phyloP scores from a whole-genome alignment of 305 asterid species.

The Fraxinus floribunda region DNA sequence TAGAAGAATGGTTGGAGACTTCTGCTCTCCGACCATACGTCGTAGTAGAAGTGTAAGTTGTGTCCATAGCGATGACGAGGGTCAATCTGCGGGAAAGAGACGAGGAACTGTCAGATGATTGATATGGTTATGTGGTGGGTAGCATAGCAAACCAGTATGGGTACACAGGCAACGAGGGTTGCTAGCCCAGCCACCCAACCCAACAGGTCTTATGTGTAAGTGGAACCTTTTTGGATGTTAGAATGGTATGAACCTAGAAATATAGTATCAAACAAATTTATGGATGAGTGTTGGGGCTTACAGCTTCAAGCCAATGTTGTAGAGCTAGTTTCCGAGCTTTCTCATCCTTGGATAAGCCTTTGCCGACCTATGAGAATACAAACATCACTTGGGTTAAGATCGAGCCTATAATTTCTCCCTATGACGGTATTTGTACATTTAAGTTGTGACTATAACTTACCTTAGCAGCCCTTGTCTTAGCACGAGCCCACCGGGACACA shows the following conservation, averaged over 20 bases:
- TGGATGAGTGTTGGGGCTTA: conserved; percentile 20
- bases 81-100: conserved; percentile 38
- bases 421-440: neutral
- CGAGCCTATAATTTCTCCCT: neutral
- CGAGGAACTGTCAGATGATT: neutral
- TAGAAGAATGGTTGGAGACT: conserved; percentile 58
- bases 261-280: neutral
- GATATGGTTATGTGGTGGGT: neutral
- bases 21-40: conserved; percentile 43
- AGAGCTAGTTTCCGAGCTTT: conserved; percentile 58
- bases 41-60: conserved; percentile 49
- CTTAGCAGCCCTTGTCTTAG: conserved; percentile 48
- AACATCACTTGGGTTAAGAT: neutral
- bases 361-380: conserved; percentile 42
- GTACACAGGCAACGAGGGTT: neutral
- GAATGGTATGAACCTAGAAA: neutral
- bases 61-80: conserved; percentile 67
- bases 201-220: neutral
- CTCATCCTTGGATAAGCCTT: conserved; percentile 52
- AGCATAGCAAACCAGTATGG: neutral
- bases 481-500: conserved; percentile 51
- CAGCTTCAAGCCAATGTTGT: conserved; percentile 72
- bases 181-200: neutral
- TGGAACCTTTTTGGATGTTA: neutral
- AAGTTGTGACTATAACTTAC: conserved; percentile 11